Evolutionary conservation across 306 rosid genomes (phyloP).

Genomic region (Senna siamea): DNA sequence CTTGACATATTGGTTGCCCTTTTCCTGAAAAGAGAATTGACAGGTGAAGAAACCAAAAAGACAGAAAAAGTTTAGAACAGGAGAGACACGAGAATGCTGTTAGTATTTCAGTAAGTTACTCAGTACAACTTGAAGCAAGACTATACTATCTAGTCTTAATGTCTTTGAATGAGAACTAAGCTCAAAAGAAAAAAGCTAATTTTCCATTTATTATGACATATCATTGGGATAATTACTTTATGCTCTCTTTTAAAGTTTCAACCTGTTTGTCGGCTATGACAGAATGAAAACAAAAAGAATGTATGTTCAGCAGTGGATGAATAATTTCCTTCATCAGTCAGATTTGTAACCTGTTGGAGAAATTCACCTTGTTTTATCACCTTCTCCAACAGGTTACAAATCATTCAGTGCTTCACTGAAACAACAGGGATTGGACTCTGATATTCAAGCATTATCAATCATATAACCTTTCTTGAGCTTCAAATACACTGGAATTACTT

Average conservation of each 20-base stretch:
- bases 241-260: background rate
- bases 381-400: background rate
- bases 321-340: too few relatives aligned
- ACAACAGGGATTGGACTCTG: too few relatives aligned
- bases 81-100: background rate
- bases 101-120: background rate
- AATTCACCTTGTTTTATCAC: background rate
- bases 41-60: conserved; percentile 33
- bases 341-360: too few relatives aligned
- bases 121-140: conserved; percentile 12
- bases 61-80: background rate
- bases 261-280: background rate
- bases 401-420: too few relatives aligned
- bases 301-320: background rate
- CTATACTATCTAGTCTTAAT: too few relatives aligned
- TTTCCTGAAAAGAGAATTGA: conserved; percentile 58
- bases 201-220: background rate
- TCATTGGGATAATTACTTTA: background rate
- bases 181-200: too few relatives aligned
- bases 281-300: background rate
- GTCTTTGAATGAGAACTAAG: too few relatives aligned
- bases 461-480: background rate
- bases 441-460: too few relatives aligned
- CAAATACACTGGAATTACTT: background rate
- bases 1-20: conserved; percentile 79